Evolutionary conservation across 257 asterid genomes (phyloP), one percentile per base, ranked within the genome.

Genomic region (Petunia secreta): DNA sequence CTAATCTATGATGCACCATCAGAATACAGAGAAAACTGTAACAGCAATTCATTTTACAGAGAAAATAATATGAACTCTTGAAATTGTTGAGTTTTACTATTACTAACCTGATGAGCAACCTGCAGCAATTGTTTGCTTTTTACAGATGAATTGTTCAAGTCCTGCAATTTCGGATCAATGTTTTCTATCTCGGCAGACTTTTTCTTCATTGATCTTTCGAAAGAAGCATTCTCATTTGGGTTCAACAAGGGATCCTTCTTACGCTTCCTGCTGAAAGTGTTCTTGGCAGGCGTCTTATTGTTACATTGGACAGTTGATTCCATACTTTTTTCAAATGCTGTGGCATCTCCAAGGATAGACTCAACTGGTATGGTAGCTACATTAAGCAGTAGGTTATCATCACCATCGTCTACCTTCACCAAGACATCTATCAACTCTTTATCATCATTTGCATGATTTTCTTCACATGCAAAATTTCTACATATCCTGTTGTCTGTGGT

Each of bases 251-350:
- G 78, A 38, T 75, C 83, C 78, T 82, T 88, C 84, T 88, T 89
- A 76, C 84, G 80, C 81, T 85, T 92, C 87, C 93, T 87, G 81
- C 87, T 84, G 85, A 87, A 84, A 46, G 87, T 85, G 75, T 83
- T 80, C 79, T 64, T 82, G 63, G 82, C 63, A 40, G 58, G 62
- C 8, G 79, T 78, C 48, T 62, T 63, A 41, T 75, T 83, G 48
- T 75, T 86, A 57, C 62, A 77, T 55, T 53, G 77, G 52, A 75
- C 43, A 44, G 7, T 44, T 74, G 67, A 59, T 46, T 34, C 50
- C 3, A 81, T 39, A 41, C 85, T 83, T 68, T 64, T 62, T 65
- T 75, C 83, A 85, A 64, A 82, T 44, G 75, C 37, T 81, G 62
- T 52, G 48, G 43, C 74, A 25, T 79, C 77, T 62, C 41, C 81